Evolutionary conservation across 169 alveolate genomes (phyloP).

Genomic region (Cryptosporidium parvum): DNA sequence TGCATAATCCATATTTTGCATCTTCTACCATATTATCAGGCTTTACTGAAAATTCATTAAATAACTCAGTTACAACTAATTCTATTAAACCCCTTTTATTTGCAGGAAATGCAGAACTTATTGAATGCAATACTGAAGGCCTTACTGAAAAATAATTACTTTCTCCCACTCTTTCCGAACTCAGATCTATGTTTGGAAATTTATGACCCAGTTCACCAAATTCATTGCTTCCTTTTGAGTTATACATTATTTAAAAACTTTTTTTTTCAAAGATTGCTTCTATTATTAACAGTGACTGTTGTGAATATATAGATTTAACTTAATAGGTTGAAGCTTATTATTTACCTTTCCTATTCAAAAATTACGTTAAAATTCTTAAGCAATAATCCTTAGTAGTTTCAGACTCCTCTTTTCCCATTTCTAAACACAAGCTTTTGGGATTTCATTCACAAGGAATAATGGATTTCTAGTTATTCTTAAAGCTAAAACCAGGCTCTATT

Average conservation of each 20-base stretch:
- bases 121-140: conserved; percentile 55
- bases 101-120: conserved; percentile 73
- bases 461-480: neutral
- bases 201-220: neutral
- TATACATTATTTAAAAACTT: neutral
- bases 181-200: neutral
- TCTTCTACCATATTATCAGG: conserved; percentile 57
- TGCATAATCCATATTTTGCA: conserved; percentile 61
- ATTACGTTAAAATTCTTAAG: neutral
- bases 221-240: conserved; percentile 1
- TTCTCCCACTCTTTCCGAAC: neutral
- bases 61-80: conserved; percentile 23
- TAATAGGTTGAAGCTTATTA: neutral
- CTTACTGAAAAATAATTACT: conserved; percentile 12
- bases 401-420: neutral
- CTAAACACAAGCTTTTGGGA: neutral
- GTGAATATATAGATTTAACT: too few species aligned
- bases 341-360: neutral
- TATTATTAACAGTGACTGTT: neutral
- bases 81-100: conserved; percentile 48
- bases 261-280: neutral
- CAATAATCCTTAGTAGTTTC: neutral
- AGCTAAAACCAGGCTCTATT: conserved; percentile 1
- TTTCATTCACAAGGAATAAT: neutral
- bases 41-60: conserved; percentile 56